Percentiles rank a stretch among this genome's conserved stretches.
phyloP scores from a whole-genome alignment of 768 basidiomycete species.

The Lepiota venenata region DNA sequence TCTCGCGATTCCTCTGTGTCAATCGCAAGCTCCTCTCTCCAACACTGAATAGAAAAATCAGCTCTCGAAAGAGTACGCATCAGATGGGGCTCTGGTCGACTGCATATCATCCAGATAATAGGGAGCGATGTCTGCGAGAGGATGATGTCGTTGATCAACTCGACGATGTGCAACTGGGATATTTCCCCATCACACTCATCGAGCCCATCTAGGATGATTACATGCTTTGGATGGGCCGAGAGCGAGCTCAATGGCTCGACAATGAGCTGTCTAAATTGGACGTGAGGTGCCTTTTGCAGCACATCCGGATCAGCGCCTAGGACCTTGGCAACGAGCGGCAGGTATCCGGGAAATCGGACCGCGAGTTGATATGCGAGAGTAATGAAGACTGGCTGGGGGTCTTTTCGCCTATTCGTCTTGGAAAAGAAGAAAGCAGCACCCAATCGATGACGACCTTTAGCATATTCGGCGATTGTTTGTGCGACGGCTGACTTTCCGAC shows the following conservation, averaged over 20 bases:
- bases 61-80: background rate
- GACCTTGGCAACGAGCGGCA: background rate
- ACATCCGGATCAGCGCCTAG: background rate
- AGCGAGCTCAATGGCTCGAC: background rate
- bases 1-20: background rate
- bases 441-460: too few species aligned
- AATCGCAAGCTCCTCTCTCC: background rate
- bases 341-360: background rate
- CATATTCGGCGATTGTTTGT: background rate
- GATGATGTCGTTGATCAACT: background rate
- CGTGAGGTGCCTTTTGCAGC: background rate
- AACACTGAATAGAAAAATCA: background rate
- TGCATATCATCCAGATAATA: conserved; percentile 9
- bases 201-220: conserved; percentile 9
- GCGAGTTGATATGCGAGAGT: background rate
- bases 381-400: background rate
- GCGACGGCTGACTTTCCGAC: background rate
- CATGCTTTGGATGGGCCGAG: background rate
- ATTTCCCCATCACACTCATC: conserved; percentile 14
- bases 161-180: conserved; percentile 7
- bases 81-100: conserved; percentile 11
- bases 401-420: background rate
- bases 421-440: background rate
- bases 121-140: background rate
- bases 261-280: background rate